These are phyloP conservation scores for Penicillium malachiteum DNA, from an alignment of 495 filamentous ascomycete genomes.

Conservation along the genomic window DNA sequence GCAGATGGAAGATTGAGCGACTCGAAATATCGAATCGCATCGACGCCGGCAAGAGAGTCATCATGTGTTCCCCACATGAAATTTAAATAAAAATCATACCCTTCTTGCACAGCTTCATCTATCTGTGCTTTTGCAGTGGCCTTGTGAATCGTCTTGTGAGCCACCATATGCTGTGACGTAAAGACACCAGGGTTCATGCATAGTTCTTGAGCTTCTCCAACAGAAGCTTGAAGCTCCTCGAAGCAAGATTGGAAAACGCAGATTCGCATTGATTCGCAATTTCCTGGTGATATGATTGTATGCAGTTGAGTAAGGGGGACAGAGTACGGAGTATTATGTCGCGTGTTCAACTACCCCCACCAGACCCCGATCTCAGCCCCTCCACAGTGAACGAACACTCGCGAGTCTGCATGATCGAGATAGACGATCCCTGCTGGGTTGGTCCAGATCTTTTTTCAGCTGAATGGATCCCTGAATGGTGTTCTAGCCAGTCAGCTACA, in stretches of 20 bases:
- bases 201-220: conserved; percentile 10
- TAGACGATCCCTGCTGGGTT: not conserved
- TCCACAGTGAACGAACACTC: no score
- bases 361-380: not conserved
- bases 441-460: not conserved
- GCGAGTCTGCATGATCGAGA: conserved; percentile 1
- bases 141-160: conserved; percentile 12
- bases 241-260: conserved; percentile 14
- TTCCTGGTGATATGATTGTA: no score
- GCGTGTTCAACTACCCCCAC: conserved; percentile 2
- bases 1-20: conserved; percentile 11
- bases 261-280: conserved; percentile 5
- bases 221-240: conserved; percentile 13
- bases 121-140: conserved; percentile 15
- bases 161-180: conserved; percentile 5
- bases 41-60: conserved; percentile 12
- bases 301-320: no score
- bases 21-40: conserved; percentile 17
- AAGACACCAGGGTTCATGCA: conserved; percentile 12
- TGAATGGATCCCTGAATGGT: no score
- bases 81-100: conserved; percentile 16
- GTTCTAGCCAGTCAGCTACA: not conserved
- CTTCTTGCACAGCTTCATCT: conserved; percentile 7
- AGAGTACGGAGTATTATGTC: not conserved
- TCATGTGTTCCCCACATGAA: conserved; percentile 20